These are phyloP conservation scores for Flaveria trinervia DNA, from an alignment of 129 eudicot genomes.

Conservation along the genomic window DNA sequence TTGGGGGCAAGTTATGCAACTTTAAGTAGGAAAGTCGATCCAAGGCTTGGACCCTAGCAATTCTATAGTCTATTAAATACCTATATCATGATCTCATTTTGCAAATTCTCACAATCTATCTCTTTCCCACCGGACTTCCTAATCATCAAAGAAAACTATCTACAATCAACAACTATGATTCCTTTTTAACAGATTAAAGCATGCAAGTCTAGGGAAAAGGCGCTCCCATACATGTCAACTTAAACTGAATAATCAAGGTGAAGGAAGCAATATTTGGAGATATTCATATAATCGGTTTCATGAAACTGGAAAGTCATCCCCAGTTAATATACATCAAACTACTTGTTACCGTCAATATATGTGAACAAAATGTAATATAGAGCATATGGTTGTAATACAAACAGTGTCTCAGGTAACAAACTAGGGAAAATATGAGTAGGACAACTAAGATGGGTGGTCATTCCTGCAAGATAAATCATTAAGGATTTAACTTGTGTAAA, in stretches of 20 bases:
- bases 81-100: not conserved
- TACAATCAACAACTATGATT: not conserved
- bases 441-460: not conserved
- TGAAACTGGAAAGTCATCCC: not conserved
- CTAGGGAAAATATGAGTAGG: not conserved
- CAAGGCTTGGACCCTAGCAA: not conserved
- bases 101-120: not conserved
- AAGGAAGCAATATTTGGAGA: not conserved
- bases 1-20: constrained; percentile 8
- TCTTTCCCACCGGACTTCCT: not conserved
- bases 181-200: not conserved
- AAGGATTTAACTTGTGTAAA: not conserved
- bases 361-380: not conserved
- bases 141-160: not conserved
- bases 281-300: not conserved
- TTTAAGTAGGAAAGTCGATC: constrained; percentile 3
- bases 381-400: not conserved
- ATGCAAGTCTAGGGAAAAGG: not conserved
- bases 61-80: not conserved
- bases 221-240: not conserved
- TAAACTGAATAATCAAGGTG: not conserved
- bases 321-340: not conserved
- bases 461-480: not conserved
- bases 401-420: not conserved
- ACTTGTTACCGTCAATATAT: not conserved